These are phyloP conservation scores for Datisca glomerata DNA, from an alignment of 306 rosid species.

Conservation along the genomic window DNA sequence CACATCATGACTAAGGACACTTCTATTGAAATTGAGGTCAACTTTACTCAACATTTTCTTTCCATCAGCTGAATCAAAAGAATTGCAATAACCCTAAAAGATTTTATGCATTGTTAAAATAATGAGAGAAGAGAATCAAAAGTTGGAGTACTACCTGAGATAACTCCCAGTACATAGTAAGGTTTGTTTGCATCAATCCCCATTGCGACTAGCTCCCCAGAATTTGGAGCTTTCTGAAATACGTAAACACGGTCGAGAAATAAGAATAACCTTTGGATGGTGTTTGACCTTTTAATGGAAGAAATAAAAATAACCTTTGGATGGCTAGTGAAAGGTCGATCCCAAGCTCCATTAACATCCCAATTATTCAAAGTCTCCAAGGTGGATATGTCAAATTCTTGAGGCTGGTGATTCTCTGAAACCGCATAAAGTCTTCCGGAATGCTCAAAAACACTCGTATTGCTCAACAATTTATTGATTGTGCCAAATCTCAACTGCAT, in stretches of 20 bases:
- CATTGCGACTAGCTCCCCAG: constrained; percentile 41
- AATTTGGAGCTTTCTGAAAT: constrained; percentile 44
- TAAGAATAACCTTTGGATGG: neutral
- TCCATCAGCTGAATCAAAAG: constrained; percentile 45
- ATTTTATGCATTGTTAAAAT: too few relatives aligned
- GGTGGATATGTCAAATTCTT: constrained; percentile 42
- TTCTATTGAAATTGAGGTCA: constrained; percentile 41
- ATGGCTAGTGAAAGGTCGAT: constrained; percentile 54
- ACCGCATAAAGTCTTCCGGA: constrained; percentile 40
- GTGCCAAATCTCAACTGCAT: constrained; percentile 53
- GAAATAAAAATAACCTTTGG: constrained; percentile 33
- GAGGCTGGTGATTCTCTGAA: constrained; percentile 59
- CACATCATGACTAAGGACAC: constrained; percentile 48
- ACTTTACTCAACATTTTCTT: constrained; percentile 36
- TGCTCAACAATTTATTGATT: constrained; percentile 49
- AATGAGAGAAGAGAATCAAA: neutral
- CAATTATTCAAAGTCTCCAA: constrained; percentile 37
- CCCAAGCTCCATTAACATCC: constrained; percentile 50
- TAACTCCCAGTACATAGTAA: constrained; percentile 36
- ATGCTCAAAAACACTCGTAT: constrained; percentile 63
- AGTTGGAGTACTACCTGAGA: constrained; percentile 38
- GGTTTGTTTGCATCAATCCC: constrained; percentile 50
- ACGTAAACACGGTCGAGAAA: neutral
- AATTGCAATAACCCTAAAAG: neutral
- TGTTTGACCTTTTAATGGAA: neutral